Base-by-base conservation (phyloP, 1,284 basidiomycete species). In the Trametes versicolor region DNA sequence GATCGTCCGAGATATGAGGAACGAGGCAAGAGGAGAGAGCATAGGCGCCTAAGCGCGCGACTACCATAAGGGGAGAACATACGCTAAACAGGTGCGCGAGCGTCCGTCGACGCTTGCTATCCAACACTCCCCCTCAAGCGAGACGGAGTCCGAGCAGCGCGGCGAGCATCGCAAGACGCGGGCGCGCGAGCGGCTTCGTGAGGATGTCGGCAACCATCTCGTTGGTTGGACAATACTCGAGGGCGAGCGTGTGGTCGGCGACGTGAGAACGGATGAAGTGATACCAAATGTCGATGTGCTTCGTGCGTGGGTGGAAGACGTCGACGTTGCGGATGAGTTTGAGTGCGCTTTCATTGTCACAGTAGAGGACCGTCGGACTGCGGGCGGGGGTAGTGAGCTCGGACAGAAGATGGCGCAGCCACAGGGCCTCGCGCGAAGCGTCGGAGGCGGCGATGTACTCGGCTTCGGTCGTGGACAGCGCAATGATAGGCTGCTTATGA, bases 201-300 rank as follows among this genome's bases (percentile, higher is more conserved):
- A 79, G 54, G 6, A 74, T 56, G 65, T 80, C 77, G 13, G 78
- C 77, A 15, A 68, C 48, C 64, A 72, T 73, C 0, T 73, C 70
- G 0, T 69, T 57, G 0, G 74, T 74, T 0, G 52, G 64, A 34
- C 65, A 62, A 43, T 76, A 74, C 6, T 51, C n/a, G 23, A 75
- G 43, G 0, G 17, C 15, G 36, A 79, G 49, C 0, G 21, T 19
- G 8, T 62, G 63, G 6, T 56, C 39, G 10, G 65, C 66, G 39
- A 80, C 69, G 10, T 55, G 45, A 17, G 79, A 74, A 0, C 79
- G 74, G 6, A 81, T 67, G 41, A 69, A 76, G 61, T 81, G 80
- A 58, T 76, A 72, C 2, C 64, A 67, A 25, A 81, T 72, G 54
- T 78, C 75, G 47, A 83, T 80, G 63, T 83, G 80, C 64, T 81